Base-by-base conservation (phyloP, 139 green algal species). In the Pleodorina starrii region DNA sequence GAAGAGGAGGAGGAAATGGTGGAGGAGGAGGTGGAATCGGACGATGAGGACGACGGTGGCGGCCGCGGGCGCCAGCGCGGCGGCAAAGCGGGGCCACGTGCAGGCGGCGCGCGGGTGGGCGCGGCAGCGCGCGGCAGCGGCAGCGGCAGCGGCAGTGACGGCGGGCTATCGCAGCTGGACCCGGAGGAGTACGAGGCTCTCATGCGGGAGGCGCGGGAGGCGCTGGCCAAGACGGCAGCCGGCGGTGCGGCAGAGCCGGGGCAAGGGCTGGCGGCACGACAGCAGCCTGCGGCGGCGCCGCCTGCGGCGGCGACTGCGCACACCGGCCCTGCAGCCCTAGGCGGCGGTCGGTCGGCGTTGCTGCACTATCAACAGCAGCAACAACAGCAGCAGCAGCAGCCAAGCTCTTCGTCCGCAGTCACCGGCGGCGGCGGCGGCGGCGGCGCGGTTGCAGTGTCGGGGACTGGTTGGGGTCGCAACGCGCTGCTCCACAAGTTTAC, bases 201-300 rank as follows among this genome's bases (percentile, higher is more conserved):
- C 23, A 87, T 87, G 81, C 60, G 60, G n/a, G 16, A 78, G 60
- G 81, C 81, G n/a, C 60, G 81, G 36, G 81, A 87, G 81, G 81
- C 81, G 7, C n/a, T 87, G 42, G 81, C 60, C 0, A 72, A 50
- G 59, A 11, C 17, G 1, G 17, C 16, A 7, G 51, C 6, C 16
- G 69, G 69, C 11, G 40, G 35, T 21, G 69, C 12, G 19, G 19
- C 17, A 29, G 59, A 48, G 50, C 11, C 51, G 11, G 36, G 35
- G 43, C 32, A 5, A 50, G 54, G 32, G n/a, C 35, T 2, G 36
- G 43, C 0, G 50, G 19, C 32, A 35, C 35, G 23, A 35, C 35
- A 5, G 77, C 14, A 3, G 36, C 19, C 1, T 32, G 54, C 35
- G 38, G 78, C 54, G 78, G 78, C 43, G 12, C 7, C 77, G 23